phyloP scores from a whole-genome alignment of 2,329 filamentous ascomycete species.

The Leptosphaerulina australis region DNA sequence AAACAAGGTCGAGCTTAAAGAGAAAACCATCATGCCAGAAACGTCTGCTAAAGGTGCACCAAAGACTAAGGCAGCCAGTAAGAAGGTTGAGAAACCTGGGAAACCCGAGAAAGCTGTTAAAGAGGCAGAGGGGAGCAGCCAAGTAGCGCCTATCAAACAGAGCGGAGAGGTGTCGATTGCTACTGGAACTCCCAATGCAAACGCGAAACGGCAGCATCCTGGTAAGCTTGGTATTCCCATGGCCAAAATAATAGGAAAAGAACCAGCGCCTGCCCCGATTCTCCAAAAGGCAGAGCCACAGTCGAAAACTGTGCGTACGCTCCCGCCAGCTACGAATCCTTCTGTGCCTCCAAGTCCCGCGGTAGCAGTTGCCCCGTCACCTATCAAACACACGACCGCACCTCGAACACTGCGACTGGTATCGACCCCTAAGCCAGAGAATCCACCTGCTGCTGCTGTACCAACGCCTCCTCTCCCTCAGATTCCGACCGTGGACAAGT shows the following conservation, averaged over 20 bases:
- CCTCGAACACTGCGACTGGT: conserved; percentile 73
- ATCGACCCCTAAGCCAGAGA: conserved; percentile 68
- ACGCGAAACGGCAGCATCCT: conserved; percentile 50
- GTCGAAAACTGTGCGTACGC: conserved; percentile 32
- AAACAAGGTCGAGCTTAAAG: conserved; percentile 22
- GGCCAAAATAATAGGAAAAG: conserved; percentile 31
- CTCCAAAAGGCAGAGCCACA: conserved; percentile 32
- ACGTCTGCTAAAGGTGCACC: conserved; percentile 24
- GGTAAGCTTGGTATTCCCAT: conserved; percentile 57
- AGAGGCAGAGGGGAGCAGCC: conserved; percentile 21
- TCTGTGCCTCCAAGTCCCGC: conserved; percentile 59
- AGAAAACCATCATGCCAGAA: conserved; percentile 24
- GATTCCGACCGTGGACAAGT: conserved; percentile 47
- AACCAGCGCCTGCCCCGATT: conserved; percentile 21
- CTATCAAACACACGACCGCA: conserved; percentile 50
- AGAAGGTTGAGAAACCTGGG: conserved; percentile 22
- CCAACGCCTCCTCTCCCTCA: conserved; percentile 41
- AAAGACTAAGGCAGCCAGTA: conserved; percentile 29
- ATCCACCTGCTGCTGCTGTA: conserved; percentile 51
- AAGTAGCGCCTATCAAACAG: conserved; percentile 22
- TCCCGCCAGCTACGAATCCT: conserved; percentile 53
- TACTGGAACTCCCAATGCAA: conserved; percentile 19
- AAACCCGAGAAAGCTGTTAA: neutral
- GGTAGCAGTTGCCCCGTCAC: conserved; percentile 57
- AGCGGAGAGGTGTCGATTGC: conserved; percentile 12